Evolutionary conservation across 179 eudicot species (phyloP).

Genomic region (Silene coronaria): DNA sequence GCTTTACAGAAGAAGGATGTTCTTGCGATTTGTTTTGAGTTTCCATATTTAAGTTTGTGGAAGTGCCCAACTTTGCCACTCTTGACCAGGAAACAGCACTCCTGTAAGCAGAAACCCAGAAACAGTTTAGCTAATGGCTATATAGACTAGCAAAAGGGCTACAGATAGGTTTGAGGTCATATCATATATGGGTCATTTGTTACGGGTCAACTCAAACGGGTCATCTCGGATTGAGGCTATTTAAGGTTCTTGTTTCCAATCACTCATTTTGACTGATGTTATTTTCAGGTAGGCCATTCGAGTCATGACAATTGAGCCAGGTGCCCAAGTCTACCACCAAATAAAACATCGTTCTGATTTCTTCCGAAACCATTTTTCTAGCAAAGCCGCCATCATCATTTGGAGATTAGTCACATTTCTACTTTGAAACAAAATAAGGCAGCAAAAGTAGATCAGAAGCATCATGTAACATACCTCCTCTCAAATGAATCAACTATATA

Average conservation of each 20-base stretch:
- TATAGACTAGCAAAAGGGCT: too few relatives aligned
- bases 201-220: too few relatives aligned
- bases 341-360: neutral
- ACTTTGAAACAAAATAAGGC: neutral
- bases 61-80: slow-evolving; percentile 38
- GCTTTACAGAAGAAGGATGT: slow-evolving; percentile 31
- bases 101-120: slow-evolving; percentile 43
- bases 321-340: neutral
- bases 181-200: too few relatives aligned
- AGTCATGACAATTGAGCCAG: too few relatives aligned
- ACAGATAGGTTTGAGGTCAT: too few relatives aligned
- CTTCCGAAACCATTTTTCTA: neutral
- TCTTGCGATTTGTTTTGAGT: slow-evolving; percentile 29
- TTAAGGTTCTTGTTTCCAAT: too few relatives aligned
- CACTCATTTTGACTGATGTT: too few relatives aligned
- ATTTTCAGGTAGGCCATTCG: too few relatives aligned
- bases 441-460: neutral
- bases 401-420: neutral
- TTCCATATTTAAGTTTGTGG: slow-evolving; percentile 29
- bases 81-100: slow-evolving; percentile 66
- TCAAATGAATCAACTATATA: slow-evolving; percentile 93
- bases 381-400: neutral
- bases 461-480: slow-evolving; percentile 49
- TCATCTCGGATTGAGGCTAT: too few relatives aligned
- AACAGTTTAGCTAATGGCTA: neutral